phyloP scores from a whole-genome alignment of 2,329 filamentous ascomycete species.

The Aspergillus neoniger region DNA sequence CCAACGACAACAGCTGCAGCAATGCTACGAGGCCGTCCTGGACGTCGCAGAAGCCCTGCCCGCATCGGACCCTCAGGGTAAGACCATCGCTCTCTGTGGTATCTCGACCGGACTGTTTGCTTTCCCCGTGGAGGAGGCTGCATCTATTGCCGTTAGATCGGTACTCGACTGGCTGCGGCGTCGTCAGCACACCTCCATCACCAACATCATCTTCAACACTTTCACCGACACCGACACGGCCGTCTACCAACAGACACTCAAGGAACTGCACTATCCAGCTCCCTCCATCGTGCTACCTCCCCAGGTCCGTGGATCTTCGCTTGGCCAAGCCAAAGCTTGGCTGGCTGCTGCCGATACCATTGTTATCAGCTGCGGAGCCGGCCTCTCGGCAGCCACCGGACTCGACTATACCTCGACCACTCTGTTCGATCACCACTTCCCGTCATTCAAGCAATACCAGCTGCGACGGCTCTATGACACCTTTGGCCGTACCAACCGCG shows the following conservation, averaged over 20 bases:
- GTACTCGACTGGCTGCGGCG: slow-evolving; percentile 19
- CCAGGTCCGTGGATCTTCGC: not conserved
- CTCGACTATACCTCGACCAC: slow-evolving; percentile 26
- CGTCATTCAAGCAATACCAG: slow-evolving; percentile 34
- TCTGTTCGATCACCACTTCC: slow-evolving; percentile 27
- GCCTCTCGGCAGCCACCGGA: slow-evolving; percentile 25
- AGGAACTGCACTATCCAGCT: not conserved
- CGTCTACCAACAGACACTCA: slow-evolving; percentile 10
- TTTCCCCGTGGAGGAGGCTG: slow-evolving; percentile 22
- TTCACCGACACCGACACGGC: slow-evolving; percentile 21
- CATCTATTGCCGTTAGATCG: slow-evolving; percentile 18
- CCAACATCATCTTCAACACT: slow-evolving; percentile 26
- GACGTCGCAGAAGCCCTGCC: slow-evolving; percentile 17
- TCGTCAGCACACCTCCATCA: slow-evolving; percentile 19
- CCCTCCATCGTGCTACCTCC: not conserved
- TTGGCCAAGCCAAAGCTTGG: slow-evolving; percentile 19
- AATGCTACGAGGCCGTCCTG: slow-evolving; percentile 22
- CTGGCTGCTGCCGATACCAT: slow-evolving; percentile 21
- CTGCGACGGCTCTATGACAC: slow-evolving; percentile 23
- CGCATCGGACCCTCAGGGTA: slow-evolving; percentile 15
- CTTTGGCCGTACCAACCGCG: slow-evolving; percentile 17
- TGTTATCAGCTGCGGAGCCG: slow-evolving; percentile 25
- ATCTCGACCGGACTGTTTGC: slow-evolving; percentile 30
- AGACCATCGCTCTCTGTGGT: slow-evolving; percentile 25
- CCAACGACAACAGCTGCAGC: slow-evolving; percentile 18